A percentile compares a stretch with the other conserved stretches of the same genome.
phyloP scores from a whole-genome alignment of 2,329 filamentous ascomycete genomes.

The Sordariomycetes sp. region DNA sequence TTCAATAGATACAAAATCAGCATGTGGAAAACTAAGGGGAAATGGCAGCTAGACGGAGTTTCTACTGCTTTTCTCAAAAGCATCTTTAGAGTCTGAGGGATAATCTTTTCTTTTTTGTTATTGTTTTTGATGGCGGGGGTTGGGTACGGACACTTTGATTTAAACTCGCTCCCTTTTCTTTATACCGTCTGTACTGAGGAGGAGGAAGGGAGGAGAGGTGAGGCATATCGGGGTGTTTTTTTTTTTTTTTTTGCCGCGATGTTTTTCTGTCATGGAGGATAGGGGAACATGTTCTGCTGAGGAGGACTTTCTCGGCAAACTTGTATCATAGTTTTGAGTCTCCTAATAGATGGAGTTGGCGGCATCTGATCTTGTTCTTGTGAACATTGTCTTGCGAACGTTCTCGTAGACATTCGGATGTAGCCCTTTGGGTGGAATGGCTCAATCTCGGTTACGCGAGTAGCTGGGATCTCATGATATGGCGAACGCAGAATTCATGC shows the following conservation, averaged over 20 bases:
- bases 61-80: not conserved
- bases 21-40: not conserved
- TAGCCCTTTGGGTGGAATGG: not conserved
- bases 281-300: slow-evolving; percentile 3
- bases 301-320: slow-evolving; percentile 1
- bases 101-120: not conserved
- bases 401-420: not conserved
- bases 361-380: not conserved
- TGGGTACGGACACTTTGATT: slow-evolving; percentile 2
- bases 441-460: not conserved
- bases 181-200: not conserved
- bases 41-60: not conserved
- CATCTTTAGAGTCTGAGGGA: not conserved
- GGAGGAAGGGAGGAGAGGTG: no score
- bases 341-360: slow-evolving; percentile 6
- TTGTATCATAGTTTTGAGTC: slow-evolving; percentile 5
- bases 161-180: not conserved
- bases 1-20: not conserved
- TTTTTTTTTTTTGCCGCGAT: not conserved
- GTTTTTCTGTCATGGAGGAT: slow-evolving; percentile 3
- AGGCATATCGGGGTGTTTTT: no score
- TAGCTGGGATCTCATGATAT: no score
- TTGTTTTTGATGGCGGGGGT: not conserved
- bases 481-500: no score
- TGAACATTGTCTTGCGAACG: not conserved